Conservation (phyloP, 352 stramenopile species). For the Pythium grandisporangium region DNA sequence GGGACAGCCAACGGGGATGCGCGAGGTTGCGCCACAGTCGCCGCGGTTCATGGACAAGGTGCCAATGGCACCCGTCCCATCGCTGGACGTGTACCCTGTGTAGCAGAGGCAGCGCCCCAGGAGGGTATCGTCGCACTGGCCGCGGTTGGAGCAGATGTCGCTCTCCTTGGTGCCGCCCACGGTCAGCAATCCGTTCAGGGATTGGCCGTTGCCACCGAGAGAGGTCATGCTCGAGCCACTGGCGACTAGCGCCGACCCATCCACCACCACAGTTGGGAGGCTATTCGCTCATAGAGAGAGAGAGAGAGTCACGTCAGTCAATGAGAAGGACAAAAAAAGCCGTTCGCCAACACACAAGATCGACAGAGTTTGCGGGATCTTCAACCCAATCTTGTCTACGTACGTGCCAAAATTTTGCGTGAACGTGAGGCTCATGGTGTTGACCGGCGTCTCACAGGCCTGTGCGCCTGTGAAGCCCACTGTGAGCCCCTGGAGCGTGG, state of each 20-base stretch:
- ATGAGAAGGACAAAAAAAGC: too few relatives aligned
- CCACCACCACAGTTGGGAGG: conserved; percentile 43
- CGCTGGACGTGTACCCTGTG: conserved; percentile 58
- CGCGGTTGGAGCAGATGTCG: conserved; percentile 54
- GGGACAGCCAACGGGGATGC: conserved; percentile 49
- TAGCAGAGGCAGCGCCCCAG: conserved; percentile 55
- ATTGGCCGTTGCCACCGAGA: conserved; percentile 10
- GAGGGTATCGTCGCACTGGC: conserved; percentile 42
- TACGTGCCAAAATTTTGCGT: conserved; percentile 79
- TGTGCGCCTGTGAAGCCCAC: conserved; percentile 46
- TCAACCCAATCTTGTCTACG: conserved; percentile 13
- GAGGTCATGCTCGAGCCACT: conserved; percentile 24
- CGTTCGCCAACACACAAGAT: too few relatives aligned
- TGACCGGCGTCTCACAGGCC: conserved; percentile 49
- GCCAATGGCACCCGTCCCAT: conserved; percentile 39
- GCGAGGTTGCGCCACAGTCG: conserved; percentile 48
- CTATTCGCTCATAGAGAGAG: conserved; percentile 10
- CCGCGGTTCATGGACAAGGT: conserved; percentile 38
- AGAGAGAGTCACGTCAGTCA: too few relatives aligned
- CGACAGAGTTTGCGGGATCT: too few relatives aligned
- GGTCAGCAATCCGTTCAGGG: conserved; percentile 20
- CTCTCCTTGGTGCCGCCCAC: conserved; percentile 62
- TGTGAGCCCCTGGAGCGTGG: conserved; percentile 39
- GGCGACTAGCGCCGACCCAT: conserved; percentile 17
- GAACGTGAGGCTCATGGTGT: conserved; percentile 62